phyloP scores from a whole-genome alignment of 768 basidiomycete species.

The Naganishia randhawae region DNA sequence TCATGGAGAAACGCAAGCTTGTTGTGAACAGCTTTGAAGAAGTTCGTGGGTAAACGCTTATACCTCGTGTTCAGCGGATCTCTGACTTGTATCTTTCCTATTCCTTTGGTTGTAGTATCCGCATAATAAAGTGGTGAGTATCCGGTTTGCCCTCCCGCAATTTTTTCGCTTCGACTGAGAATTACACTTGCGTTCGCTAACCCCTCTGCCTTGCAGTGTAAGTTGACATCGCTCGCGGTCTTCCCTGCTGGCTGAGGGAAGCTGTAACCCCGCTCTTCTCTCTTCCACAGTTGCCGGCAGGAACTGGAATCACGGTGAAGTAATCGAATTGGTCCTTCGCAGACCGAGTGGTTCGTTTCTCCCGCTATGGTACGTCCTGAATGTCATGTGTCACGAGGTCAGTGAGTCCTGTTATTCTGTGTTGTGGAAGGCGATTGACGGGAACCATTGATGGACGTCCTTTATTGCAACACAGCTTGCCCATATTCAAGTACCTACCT shows the following conservation, averaged over 20 bases:
- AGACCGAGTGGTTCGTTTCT: constrained; percentile 39
- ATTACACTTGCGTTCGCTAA: too few relatives aligned
- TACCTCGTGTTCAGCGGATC: not conserved
- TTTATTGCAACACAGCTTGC: constrained; percentile 19
- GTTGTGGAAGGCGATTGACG: not conserved
- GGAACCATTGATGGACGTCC: not conserved
- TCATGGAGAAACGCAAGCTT: constrained; percentile 46
- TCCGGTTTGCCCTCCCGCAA: too few relatives aligned
- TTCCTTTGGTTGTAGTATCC: constrained; percentile 2
- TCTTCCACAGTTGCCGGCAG: constrained; percentile 42
- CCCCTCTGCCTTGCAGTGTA: not conserved
- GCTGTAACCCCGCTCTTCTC: not conserved
- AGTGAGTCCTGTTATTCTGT: constrained; percentile 15
- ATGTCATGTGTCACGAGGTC: constrained; percentile 50
- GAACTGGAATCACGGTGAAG: constrained; percentile 50
- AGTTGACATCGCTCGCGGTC: not conserved
- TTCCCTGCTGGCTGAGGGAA: not conserved
- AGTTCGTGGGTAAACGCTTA: constrained; percentile 37
- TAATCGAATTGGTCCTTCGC: constrained; percentile 48
- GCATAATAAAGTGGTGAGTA: constrained; percentile 19
- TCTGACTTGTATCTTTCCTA: not conserved
- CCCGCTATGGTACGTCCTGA: constrained; percentile 44
- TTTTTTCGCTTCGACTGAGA: too few relatives aligned
- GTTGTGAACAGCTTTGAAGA: constrained; percentile 47
- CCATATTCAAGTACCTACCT: constrained; percentile 7